phyloP scores from a whole-genome alignment of 345 rosid genomes.

The Syzygium oleosum region DNA sequence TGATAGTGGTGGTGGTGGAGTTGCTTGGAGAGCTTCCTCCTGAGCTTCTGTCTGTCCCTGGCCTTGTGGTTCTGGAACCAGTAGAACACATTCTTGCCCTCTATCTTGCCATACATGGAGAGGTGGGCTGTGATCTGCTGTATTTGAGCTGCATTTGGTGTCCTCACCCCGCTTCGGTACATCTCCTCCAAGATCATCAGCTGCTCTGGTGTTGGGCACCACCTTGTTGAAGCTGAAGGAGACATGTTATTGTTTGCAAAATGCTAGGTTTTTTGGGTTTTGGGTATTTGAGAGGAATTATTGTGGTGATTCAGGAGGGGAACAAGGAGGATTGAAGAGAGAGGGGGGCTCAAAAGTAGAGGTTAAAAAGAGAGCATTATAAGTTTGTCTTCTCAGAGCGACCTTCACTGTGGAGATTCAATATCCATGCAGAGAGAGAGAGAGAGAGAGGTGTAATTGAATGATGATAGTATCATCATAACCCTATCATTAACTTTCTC shows the following conservation, averaged over 20 bases:
- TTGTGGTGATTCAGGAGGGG: not conserved
- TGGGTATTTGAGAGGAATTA: not conserved
- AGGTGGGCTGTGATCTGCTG: slow-evolving; percentile 83
- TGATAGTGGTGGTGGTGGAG: slow-evolving; percentile 41
- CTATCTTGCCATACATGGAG: slow-evolving; percentile 62
- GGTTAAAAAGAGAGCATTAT: slow-evolving; percentile 21
- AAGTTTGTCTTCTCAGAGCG: slow-evolving; percentile 25
- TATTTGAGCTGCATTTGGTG: slow-evolving; percentile 81
- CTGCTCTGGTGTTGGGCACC: slow-evolving; percentile 98
- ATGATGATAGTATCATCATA: slow-evolving; percentile 46
- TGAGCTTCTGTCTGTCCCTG: slow-evolving; percentile 72
- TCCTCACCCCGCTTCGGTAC: slow-evolving; percentile 70
- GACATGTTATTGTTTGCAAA: slow-evolving; percentile 24
- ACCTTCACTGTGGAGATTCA: slow-evolving; percentile 32
- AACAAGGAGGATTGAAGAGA: slow-evolving; percentile 4
- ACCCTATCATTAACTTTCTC: slow-evolving; percentile 13
- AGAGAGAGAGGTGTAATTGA: slow-evolving; percentile 6
- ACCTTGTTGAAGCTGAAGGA: slow-evolving; percentile 65
- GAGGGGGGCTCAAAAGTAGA: slow-evolving; percentile 3
- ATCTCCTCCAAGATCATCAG: slow-evolving; percentile 85
- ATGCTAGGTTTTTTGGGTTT: not conserved
- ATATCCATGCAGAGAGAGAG: slow-evolving; percentile 5
- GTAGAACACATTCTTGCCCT: slow-evolving; percentile 91
- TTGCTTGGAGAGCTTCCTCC: slow-evolving; percentile 69
- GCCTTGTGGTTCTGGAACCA: slow-evolving; percentile 99